phyloP scores from a whole-genome alignment of 2,329 filamentous ascomycete genomes.

The Xylariaceae sp. region DNA sequence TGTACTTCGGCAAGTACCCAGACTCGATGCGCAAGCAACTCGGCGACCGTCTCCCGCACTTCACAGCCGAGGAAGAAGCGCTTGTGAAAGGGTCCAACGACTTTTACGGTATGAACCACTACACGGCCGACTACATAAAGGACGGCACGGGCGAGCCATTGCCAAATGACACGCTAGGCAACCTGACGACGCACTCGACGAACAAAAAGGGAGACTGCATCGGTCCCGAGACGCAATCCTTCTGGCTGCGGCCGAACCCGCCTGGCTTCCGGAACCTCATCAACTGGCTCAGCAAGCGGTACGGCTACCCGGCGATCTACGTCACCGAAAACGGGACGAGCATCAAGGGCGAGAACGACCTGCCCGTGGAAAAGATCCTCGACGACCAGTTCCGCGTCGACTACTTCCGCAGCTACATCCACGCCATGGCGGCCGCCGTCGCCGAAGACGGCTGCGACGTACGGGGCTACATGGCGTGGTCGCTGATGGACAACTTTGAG shows the following conservation, averaged over 20 bases:
- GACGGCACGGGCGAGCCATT: slow-evolving; percentile 60
- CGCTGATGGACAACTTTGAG: slow-evolving; percentile 85
- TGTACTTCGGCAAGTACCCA: slow-evolving; percentile 82
- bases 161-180: slow-evolving; percentile 66
- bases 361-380: slow-evolving; percentile 65
- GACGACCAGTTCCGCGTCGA: slow-evolving; percentile 77
- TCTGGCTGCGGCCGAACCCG: slow-evolving; percentile 75
- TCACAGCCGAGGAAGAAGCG: slow-evolving; percentile 66
- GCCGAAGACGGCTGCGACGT: slow-evolving; percentile 73
- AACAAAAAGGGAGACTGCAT: slow-evolving; percentile 71
- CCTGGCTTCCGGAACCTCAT: slow-evolving; percentile 74
- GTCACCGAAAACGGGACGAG: slow-evolving; percentile 88
- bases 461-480: slow-evolving; percentile 80
- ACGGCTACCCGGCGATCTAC: slow-evolving; percentile 73
- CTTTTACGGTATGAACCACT: slow-evolving; percentile 95
- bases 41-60: slow-evolving; percentile 70
- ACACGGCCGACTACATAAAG: slow-evolving; percentile 83
- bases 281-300: slow-evolving; percentile 73
- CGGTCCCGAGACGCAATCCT: slow-evolving; percentile 76
- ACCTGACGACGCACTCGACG: slow-evolving; percentile 68
- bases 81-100: slow-evolving; percentile 85
- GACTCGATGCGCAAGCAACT: slow-evolving; percentile 80
- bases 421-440: slow-evolving; percentile 69
- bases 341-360: slow-evolving; percentile 76
- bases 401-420: slow-evolving; percentile 76